Percentiles rank a stretch among this genome's conserved stretches.
phyloP scores from a whole-genome alignment of 2,329 filamentous ascomycete genomes.

The Colletotrichum sp. region DNA sequence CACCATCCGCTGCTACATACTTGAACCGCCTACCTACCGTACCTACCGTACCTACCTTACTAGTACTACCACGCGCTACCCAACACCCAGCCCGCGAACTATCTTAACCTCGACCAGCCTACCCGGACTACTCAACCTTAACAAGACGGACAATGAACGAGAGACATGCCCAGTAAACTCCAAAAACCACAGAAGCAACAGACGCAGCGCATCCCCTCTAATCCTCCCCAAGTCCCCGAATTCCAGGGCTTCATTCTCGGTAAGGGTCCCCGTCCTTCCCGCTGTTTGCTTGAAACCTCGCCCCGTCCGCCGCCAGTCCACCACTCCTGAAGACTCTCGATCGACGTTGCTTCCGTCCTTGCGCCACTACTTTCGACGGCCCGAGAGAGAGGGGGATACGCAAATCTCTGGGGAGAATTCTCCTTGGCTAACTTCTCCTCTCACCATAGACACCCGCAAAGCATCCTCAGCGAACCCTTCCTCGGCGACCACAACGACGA shows the following conservation, averaged over 20 bases:
- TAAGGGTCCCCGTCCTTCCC: slow-evolving; percentile 14
- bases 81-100: not conserved
- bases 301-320: not conserved
- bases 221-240: slow-evolving; percentile 19
- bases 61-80: not conserved
- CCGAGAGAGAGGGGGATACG: not conserved
- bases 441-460: not conserved
- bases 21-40: not conserved
- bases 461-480: not conserved
- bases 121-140: not conserved
- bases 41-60: not conserved
- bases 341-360: not conserved
- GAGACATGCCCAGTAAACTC: slow-evolving; percentile 35
- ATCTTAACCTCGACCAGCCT: not conserved
- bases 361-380: not conserved
- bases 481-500: not conserved
- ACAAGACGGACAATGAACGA: slow-evolving; percentile 12
- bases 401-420: not conserved
- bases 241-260: slow-evolving; percentile 32
- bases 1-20: not conserved
- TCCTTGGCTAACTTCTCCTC: not conserved
- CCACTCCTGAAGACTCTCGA: not conserved
- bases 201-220: slow-evolving; percentile 26
- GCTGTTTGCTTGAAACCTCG: slow-evolving; percentile 4
- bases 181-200: slow-evolving; percentile 30